Evolutionary conservation across 2,329 filamentous ascomycete species (phyloP), one percentile per base, ranked within the genome.

Genomic region (Hypoxylon sp.): DNA sequence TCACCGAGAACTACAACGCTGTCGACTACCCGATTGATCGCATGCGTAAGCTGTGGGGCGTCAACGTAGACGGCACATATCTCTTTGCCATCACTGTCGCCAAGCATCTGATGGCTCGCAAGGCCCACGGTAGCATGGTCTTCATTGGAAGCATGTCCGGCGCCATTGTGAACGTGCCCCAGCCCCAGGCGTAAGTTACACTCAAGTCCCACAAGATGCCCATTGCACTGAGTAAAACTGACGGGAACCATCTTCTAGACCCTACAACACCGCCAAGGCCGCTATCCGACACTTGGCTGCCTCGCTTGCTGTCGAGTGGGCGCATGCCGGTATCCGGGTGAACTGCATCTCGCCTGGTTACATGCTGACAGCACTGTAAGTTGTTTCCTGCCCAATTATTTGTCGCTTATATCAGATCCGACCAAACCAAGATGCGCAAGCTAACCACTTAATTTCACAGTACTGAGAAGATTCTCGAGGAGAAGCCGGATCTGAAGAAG

Each of bases 61-160:
- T 97, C 75, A 97, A 97, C 70, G 93, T 98, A 1, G 92, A 89
- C 73, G 94, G 94, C 20, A 97, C 94, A 56, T 97, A 96, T 77
- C 83, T 97, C 34, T 97, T 94, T 75, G 92, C 94, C 3, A 90
- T 89, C 22, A 88, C 87, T 4, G 90, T 97, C 7, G 94, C 94
- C 30, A 91, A 92, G 75, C 94, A 97, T 75, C 81, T 97, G 67
- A 95, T 97, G 88, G 89, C 89, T 75, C 88, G 92, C 73, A 89
- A 94, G 76, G 82, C 85, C 4, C 82, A 87, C 0, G 94, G 94
- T 44, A 95, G 91, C 80, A 94, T 98, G 77, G 92, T 97, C 72
- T 91, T 97, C 82, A 95, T 97, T 73, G 94, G 94, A 26, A 95
- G 91, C 85, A 98, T 98, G 94, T 94, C 91, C 53, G 94, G 94